These are phyloP conservation scores for Cordyceps javanica DNA, from an alignment of 2,329 filamentous ascomycete species.

Conservation along the genomic window DNA sequence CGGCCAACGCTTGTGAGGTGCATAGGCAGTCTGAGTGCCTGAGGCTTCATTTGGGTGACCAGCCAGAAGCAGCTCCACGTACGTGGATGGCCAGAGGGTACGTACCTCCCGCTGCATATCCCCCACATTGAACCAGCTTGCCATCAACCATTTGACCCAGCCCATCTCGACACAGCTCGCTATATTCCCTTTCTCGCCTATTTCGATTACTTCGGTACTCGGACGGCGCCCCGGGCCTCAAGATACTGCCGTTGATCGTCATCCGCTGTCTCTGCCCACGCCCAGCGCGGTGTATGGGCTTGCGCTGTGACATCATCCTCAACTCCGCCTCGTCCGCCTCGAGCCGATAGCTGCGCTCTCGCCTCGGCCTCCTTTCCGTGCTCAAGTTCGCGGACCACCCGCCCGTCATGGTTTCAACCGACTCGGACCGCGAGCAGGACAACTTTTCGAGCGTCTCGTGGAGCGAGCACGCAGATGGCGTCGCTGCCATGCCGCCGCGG, in stretches of 20 bases:
- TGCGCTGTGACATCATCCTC: neutral
- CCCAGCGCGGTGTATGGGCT: neutral
- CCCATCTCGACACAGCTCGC: neutral
- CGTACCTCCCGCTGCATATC: neutral
- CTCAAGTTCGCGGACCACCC: neutral
- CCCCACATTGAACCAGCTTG: slow-evolving; percentile 5
- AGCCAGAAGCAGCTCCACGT: no score
- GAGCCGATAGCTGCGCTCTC: slow-evolving; percentile 1
- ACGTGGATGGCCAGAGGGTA: no score
- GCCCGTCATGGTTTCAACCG: slow-evolving; percentile 5
- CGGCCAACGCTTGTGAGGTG: no score
- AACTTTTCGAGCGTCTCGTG: slow-evolving; percentile 80
- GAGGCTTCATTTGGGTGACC: no score
- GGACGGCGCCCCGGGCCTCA: no score
- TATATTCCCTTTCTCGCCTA: neutral
- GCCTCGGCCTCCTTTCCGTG: neutral
- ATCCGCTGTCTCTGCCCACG: neutral
- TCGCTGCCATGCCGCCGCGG: slow-evolving; percentile 1
- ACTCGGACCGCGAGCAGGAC: slow-evolving; percentile 42
- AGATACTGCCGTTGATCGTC: no score
- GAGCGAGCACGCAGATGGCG: slow-evolving; percentile 51
- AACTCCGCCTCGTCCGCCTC: slow-evolving; percentile 11
- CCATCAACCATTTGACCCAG: neutral
- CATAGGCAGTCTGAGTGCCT: no score
- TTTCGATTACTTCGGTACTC: neutral